Evolutionary conservation across 495 filamentous ascomycete species (phyloP).

Genomic region (Hypoxylon cercidicola): DNA sequence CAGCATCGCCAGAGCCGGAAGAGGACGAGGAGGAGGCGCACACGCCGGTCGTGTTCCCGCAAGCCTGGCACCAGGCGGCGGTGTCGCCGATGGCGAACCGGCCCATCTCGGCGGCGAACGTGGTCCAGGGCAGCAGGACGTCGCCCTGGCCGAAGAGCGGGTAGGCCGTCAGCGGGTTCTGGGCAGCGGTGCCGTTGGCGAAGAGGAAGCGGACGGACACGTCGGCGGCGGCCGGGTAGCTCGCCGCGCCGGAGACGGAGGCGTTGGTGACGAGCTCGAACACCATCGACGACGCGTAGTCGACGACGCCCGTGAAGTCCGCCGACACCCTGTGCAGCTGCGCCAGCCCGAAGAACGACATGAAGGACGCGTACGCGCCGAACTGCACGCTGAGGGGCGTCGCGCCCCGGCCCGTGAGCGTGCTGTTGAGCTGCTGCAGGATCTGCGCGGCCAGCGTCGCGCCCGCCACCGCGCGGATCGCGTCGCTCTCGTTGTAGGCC

Average conservation of each 20-base stretch:
- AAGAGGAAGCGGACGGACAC: slow-evolving; percentile 81
- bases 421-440: slow-evolving; percentile 68
- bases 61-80: slow-evolving; percentile 74
- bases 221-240: slow-evolving; percentile 64
- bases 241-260: slow-evolving; percentile 37
- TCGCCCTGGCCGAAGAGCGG: slow-evolving; percentile 72
- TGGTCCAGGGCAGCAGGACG: slow-evolving; percentile 65
- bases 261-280: slow-evolving; percentile 80
- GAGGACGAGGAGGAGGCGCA: slow-evolving; percentile 60
- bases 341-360: slow-evolving; percentile 78
- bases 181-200: slow-evolving; percentile 75
- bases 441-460: slow-evolving; percentile 73
- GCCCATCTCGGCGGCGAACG: slow-evolving; percentile 69
- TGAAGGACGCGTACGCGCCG: slow-evolving; percentile 75
- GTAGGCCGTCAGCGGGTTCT: slow-evolving; percentile 53
- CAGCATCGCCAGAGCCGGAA: slow-evolving; percentile 5
- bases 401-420: slow-evolving; percentile 62
- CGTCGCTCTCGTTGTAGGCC: slow-evolving; percentile 60
- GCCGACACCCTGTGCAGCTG: slow-evolving; percentile 62
- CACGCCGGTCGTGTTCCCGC: slow-evolving; percentile 68
- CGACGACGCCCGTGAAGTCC: slow-evolving; percentile 76
- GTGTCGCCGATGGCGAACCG: slow-evolving; percentile 68
- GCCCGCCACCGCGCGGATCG: slow-evolving; percentile 62
- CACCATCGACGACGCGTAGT: slow-evolving; percentile 73
- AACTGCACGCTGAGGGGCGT: slow-evolving; percentile 63